Base-by-base conservation (phyloP, 1,284 basidiomycete species). In the Golubevia pallescens region DNA sequence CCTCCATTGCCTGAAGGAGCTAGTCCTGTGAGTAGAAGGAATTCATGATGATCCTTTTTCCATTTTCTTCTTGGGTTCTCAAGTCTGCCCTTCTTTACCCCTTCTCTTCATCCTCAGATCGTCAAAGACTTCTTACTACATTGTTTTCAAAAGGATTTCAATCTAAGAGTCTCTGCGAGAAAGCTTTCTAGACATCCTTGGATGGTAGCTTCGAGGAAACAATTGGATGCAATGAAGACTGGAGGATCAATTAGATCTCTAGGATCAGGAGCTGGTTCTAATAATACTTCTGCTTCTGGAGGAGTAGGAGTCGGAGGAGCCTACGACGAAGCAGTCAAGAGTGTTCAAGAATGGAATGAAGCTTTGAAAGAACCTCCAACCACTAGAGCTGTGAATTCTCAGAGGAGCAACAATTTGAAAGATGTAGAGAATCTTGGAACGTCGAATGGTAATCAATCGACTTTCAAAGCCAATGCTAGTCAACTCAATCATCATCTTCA, bases 121-220 rank as follows among this genome's bases (percentile, higher is more conserved):
- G 79, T 81, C 62, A 77, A 79, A 53, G 79, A 81, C 62, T 81
- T 81, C 34, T 65, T 81, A 5, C 62, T 78, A 7, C 77, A 77
- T 58, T 81, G 79, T 64, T 81, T 81, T 59, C 77, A 81, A 57
- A 81, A 81, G 58, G 79, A 81, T 57, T 70, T 70, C 51, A 78
- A 78, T 51, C 58, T 81, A 51, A 70, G 79, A 13, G 75, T 80
- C 5, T 80, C 77, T 1, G 79, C 79, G 5, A 67, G 70, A 19
- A 78, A 80, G 57, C 69, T 81, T 1, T 70, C 74, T 8, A 67
- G 69, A 21, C 79, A 81, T 38, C 77, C 79, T 2, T 81, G 79
- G 79, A 81, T 81, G 79, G 59, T 72, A 23, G 69, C 69, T 8
- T 73, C 79, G 8, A 69, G 71, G 48, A 66, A 73, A 60, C 79